Evolutionary conservation across 2,329 filamentous ascomycete species (phyloP).

Genomic region (Calonectria ilicicola): DNA sequence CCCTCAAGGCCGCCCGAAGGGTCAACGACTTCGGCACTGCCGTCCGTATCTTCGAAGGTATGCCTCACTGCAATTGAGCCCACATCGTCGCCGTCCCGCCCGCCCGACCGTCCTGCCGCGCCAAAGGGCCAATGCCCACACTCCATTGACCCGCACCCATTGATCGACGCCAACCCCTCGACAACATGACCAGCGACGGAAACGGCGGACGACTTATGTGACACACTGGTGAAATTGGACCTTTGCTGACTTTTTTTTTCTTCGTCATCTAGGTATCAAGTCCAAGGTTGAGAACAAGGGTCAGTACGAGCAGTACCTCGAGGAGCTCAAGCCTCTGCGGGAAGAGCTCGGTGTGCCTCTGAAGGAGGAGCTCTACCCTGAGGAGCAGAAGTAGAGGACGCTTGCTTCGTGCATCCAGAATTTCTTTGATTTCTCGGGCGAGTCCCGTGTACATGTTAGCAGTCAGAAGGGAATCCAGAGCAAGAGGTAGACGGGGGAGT

Average conservation of each 20-base stretch:
- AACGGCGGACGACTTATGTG: constrained; percentile 11
- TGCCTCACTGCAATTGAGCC: constrained; percentile 46
- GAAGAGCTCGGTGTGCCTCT: constrained; percentile 93
- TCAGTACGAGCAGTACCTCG: constrained; percentile 97
- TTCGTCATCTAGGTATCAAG: constrained; percentile 81
- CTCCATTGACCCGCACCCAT: constrained; percentile 22
- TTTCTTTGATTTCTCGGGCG: constrained; percentile 34
- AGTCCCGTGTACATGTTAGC: constrained; percentile 53
- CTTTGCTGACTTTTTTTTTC: constrained; percentile 33
- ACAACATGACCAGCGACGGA: background rate
- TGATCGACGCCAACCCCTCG: constrained; percentile 16
- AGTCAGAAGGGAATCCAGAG: constrained; percentile 41
- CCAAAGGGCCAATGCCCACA: background rate
- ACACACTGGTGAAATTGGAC: background rate
- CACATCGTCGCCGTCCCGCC: constrained; percentile 20
- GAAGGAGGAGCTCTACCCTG: constrained; percentile 92
- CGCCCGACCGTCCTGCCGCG: constrained; percentile 22
- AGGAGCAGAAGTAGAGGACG: constrained; percentile 60
- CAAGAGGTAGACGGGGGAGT: constrained; percentile 46
- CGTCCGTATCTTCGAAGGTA: constrained; percentile 98
- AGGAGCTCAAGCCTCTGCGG: constrained; percentile 90
- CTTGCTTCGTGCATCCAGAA: constrained; percentile 23
- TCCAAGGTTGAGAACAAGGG: constrained; percentile 99
- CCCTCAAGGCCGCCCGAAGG: constrained; percentile 91
- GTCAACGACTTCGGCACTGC: constrained; percentile 99